Base-by-base conservation (phyloP, 305 asterid genomes). In the Withania somnifera region DNA sequence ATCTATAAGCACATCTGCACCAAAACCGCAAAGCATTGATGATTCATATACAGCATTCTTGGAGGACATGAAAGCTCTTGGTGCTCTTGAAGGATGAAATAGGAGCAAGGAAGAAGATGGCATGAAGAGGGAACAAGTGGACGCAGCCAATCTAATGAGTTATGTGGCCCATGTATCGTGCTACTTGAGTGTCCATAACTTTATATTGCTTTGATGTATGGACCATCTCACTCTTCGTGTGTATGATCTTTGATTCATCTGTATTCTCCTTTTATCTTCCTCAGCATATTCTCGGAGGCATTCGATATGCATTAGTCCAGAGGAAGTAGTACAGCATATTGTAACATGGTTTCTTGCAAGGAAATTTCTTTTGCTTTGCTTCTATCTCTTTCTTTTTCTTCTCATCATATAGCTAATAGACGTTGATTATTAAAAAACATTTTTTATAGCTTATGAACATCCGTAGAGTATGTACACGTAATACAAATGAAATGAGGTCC, bases 1-100 rank as follows among this genome's bases (percentile, higher is more conserved):
- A 82, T 42, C 88, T 5, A 80, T 58, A 26, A 86, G 87, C 73
- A 30, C 90, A 3, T 83, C 95, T 53, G 88, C 91, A 22, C 86
- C 91, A 19, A 94, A 92, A 61, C 97, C 95, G 61, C 93, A 78
- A 81, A 96, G 99, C 78, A 91, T 94, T 28, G 99, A 96, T 78
- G 99, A 96, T 85, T 96, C 98, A 0, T 96, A 96, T 84, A 89
- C 80, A 84, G 99, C 98, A 11, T 96, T 96, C 87, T 87, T 96
- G 81, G 97, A 96, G 95, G 99, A 96, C 87, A 96, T 96, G 99
- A 96, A 94, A 86, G 97, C 93, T 14, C 93, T 94, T 1, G 98
- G 99, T 68, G 99, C 99, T 56, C 97, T 96, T 17, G 98, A 93
- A 42, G 57, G 38, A 24, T 22, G 78, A 71, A 22, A 19, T 69